Evolutionary conservation across 768 basidiomycete species (phyloP), one percentile per base, ranked within the genome.

Genomic region (Galerina marginata): DNA sequence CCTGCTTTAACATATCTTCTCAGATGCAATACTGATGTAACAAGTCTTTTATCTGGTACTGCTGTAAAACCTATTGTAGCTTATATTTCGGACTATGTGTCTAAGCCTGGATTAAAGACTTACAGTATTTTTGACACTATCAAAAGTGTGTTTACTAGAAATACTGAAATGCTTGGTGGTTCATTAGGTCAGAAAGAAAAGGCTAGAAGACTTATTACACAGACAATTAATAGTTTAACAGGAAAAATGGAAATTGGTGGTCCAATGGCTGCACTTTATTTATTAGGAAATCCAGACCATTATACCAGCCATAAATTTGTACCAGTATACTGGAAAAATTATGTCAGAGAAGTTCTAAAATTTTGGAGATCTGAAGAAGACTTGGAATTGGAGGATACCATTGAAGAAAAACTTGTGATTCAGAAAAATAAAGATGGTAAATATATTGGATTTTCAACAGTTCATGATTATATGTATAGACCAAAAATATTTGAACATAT

Each of bases 21-120:
- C 4, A 44, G 75, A 6, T 77, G 72, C 48, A 79, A 80, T 56
- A 72, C 77, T 23, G 75, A 80, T 66, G 68, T 72, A 1, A 74
- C 69, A 0, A 68, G 65, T 59, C 53, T 77, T 15, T 46, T 65
- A 9, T 77, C 76, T 26, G 75, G 78, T 5, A 79, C 77, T 14
- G 70, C 73, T 1, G 67, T 80, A 1, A 75, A 75, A 26, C 68
- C 70, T 9, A 65, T 74, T 3, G 63, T 73, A 1, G 58, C 67
- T 14, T 76, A 78, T 67, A 65, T 77, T 0, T 71, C 76, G 6
- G 75, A 79, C 59, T 79, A 79, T 56, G 68, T 79, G 6, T 75
- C 75, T 0, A 79, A 81, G 58, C 36, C 61, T 1, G 26, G 55
- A 2, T 43, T 78, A 4, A 77, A 75, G 44, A 78, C 75, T 2